A percentile compares a stretch with the other conserved stretches of the same genome.
These are phyloP conservation scores for Nakazawaea wickerhamii DNA, from an alignment of 805 yeast genomes.

Conservation along the genomic window DNA sequence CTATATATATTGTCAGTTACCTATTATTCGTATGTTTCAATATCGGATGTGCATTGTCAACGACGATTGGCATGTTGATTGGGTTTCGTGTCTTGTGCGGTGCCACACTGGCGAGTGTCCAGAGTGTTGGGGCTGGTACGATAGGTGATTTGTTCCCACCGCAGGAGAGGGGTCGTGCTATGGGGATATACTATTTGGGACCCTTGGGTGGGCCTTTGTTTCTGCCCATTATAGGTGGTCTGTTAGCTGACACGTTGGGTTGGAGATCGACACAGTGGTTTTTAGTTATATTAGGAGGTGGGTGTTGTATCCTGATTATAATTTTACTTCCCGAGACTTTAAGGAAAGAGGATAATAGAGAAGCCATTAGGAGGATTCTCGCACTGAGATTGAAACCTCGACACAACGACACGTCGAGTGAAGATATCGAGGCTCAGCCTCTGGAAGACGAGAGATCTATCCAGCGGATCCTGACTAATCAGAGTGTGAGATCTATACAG, in stretches of 20 bases:
- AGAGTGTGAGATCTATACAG: constrained; percentile 4
- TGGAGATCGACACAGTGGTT: constrained; percentile 93
- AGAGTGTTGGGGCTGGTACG: constrained; percentile 87
- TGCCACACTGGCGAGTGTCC: constrained; percentile 81
- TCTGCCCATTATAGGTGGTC: constrained; percentile 79
- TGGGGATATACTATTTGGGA: constrained; percentile 79
- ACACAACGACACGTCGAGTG: too few species aligned
- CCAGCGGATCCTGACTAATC: constrained; percentile 1
- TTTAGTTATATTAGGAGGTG: constrained; percentile 60
- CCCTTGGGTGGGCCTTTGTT: constrained; percentile 76
- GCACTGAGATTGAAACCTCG: constrained; percentile 25
- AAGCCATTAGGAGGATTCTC: constrained; percentile 43
- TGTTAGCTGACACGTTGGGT: constrained; percentile 63
- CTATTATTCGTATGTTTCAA: constrained; percentile 56
- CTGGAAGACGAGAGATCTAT: constrained; percentile 12
- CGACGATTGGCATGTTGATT: constrained; percentile 55
- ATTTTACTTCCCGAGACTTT: constrained; percentile 77
- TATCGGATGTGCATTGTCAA: constrained; percentile 67
- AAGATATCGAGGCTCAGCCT: constrained; percentile 18
- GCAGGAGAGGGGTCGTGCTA: constrained; percentile 67
- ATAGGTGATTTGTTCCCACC: constrained; percentile 67
- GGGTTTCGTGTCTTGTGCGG: constrained; percentile 69
- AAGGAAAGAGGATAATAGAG: constrained; percentile 54
- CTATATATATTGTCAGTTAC: constrained; percentile 68
- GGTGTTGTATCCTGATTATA: constrained; percentile 41